Percentiles rank a stretch among this genome's conserved stretches.
Conservation (phyloP, 371 early-diverging fungal species). For the Dinochytrium kinnereticum region DNA sequence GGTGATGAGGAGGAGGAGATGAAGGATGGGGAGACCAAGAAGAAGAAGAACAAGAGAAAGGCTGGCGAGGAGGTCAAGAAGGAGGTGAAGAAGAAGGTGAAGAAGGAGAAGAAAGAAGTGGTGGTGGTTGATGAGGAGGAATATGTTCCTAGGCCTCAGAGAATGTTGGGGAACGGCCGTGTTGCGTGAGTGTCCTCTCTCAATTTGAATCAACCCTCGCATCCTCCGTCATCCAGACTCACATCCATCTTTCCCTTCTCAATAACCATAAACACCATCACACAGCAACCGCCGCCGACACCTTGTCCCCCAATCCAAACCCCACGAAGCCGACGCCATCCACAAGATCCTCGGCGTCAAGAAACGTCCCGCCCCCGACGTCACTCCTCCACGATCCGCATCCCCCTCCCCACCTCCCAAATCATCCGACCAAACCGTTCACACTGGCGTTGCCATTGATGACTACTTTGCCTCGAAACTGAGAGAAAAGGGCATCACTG, state of each 20-base stretch:
- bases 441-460: slow-evolving; percentile 13
- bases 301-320: slow-evolving; percentile 1
- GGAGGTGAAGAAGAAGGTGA: slow-evolving; percentile 38
- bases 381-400: neutral
- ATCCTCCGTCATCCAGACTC: neutral
- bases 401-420: neutral
- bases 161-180: slow-evolving; percentile 8
- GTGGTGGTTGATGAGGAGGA: neutral
- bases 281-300: slow-evolving; percentile 31
- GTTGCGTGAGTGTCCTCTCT: slow-evolving; percentile 4
- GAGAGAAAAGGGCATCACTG: neutral
- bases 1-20: slow-evolving; percentile 42
- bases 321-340: slow-evolving; percentile 23
- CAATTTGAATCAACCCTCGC: neutral
- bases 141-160: neutral
- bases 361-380: neutral
- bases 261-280: neutral
- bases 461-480: slow-evolving; percentile 33
- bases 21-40: slow-evolving; percentile 38
- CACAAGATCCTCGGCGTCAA: slow-evolving; percentile 33
- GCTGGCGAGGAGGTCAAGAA: slow-evolving; percentile 38
- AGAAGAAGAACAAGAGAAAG: slow-evolving; percentile 42
- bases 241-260: neutral
- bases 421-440: slow-evolving; percentile 15
- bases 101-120: neutral